Percentiles rank a stretch among this genome's conserved stretches.
Evolutionary conservation across 2,329 filamentous ascomycete species (phyloP).

Genomic region (Penicillium vulpinum): DNA sequence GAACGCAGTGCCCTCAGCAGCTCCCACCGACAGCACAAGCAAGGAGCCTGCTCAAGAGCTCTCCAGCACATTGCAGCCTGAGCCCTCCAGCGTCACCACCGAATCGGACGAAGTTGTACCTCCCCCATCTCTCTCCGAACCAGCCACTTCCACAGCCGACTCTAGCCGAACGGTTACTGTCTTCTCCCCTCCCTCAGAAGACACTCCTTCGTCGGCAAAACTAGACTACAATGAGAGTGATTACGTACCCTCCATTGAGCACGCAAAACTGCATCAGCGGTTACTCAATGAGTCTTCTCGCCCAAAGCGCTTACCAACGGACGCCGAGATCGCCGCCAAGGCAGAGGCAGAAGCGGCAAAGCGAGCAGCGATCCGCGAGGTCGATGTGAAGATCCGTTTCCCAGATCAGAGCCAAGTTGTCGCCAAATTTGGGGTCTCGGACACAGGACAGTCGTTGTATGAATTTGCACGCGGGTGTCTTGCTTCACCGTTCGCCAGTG

Average conservation of each 20-base stretch:
- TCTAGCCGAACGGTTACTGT: slow-evolving; percentile 60
- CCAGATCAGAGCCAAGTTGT: slow-evolving; percentile 81
- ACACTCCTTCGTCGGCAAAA: slow-evolving; percentile 73
- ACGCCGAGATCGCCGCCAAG: slow-evolving; percentile 74
- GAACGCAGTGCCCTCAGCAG: slow-evolving; percentile 3
- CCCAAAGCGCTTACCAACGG: slow-evolving; percentile 77
- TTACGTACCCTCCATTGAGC: slow-evolving; percentile 77
- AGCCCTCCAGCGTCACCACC: slow-evolving; percentile 4
- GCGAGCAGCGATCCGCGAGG: slow-evolving; percentile 64
- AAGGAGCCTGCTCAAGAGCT: slow-evolving; percentile 15
- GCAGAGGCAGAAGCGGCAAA: slow-evolving; percentile 65
- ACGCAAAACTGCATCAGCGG: slow-evolving; percentile 77
- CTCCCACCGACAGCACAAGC: not conserved
- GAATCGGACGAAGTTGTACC: slow-evolving; percentile 9
- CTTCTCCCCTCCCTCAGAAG: slow-evolving; percentile 73
- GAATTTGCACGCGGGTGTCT: slow-evolving; percentile 72
- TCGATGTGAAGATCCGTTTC: slow-evolving; percentile 79
- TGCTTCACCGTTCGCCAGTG: slow-evolving; percentile 53
- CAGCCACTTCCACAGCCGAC: slow-evolving; percentile 36
- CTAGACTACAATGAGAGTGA: slow-evolving; percentile 68
- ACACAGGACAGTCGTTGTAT: slow-evolving; percentile 73
- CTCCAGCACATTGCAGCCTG: slow-evolving; percentile 10
- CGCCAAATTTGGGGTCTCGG: slow-evolving; percentile 65
- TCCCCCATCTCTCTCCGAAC: slow-evolving; percentile 20
- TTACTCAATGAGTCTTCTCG: slow-evolving; percentile 72